These are phyloP conservation scores for Tetrastigma voinierianum DNA, from an alignment of 164 flowering plant species.

Conservation along the genomic window DNA sequence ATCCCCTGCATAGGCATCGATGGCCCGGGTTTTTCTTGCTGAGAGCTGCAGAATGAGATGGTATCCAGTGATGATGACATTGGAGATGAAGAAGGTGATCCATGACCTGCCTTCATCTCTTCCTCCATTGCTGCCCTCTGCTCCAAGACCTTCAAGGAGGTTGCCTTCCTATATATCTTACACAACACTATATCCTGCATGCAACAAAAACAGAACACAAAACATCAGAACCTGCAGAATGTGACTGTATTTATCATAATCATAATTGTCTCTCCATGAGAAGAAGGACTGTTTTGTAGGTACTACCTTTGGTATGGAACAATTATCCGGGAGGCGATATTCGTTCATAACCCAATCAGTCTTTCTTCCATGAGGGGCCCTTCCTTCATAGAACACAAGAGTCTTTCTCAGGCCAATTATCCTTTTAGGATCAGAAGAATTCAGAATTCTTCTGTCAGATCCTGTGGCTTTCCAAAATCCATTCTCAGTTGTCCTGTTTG, in stretches of 20 bases:
- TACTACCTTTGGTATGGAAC: slow-evolving; percentile 43
- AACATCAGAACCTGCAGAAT: too few relatives aligned
- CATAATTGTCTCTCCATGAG: too few relatives aligned
- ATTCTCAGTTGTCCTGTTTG: slow-evolving; percentile 72
- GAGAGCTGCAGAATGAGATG: slow-evolving; percentile 18
- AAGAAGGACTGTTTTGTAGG: too few relatives aligned
- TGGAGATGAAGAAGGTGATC: slow-evolving; percentile 20
- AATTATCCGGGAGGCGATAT: slow-evolving; percentile 60
- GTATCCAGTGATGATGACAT: slow-evolving; percentile 20
- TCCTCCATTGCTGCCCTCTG: slow-evolving; percentile 80
- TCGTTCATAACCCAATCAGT: slow-evolving; percentile 99
- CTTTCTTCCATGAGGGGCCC: slow-evolving; percentile 76
- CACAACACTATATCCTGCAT: slow-evolving; percentile 75
- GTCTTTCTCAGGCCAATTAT: slow-evolving; percentile 77
- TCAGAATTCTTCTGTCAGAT: slow-evolving; percentile 66
- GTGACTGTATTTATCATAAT: too few relatives aligned
- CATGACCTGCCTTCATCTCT: slow-evolving; percentile 19
- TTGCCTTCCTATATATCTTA: slow-evolving; percentile 90
- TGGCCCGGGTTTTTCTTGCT: slow-evolving; percentile 10
- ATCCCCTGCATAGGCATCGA: neutral
- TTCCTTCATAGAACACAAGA: slow-evolving; percentile 82
- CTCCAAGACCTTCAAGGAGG: slow-evolving; percentile 84
- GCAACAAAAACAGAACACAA: neutral
- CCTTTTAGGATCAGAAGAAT: slow-evolving; percentile 55
- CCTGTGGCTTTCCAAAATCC: slow-evolving; percentile 99